These are phyloP conservation scores for Grifola frondosa DNA, from an alignment of 1,284 basidiomycete species.

Conservation along the genomic window DNA sequence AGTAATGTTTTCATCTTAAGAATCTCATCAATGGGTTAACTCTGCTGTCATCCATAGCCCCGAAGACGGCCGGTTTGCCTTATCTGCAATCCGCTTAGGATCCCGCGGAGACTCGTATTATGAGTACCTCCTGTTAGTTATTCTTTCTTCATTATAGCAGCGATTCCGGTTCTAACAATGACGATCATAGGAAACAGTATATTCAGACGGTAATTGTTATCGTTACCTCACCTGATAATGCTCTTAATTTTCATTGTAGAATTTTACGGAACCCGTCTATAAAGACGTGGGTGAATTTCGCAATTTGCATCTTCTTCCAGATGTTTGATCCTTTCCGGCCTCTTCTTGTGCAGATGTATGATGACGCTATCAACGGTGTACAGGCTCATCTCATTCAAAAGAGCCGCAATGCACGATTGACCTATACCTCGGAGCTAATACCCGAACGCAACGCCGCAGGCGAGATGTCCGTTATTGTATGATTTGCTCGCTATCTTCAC, in stretches of 20 bases:
- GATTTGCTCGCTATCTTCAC: conserved; percentile 3
- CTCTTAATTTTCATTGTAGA: conserved; percentile 42
- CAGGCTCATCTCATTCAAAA: conserved; percentile 73
- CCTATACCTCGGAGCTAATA: conserved; percentile 83
- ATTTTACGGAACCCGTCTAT: conserved; percentile 78
- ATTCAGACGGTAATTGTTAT: conserved; percentile 64
- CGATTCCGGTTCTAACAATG: conserved; percentile 2
- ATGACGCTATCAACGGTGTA: conserved; percentile 79
- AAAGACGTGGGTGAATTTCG: conserved; percentile 50
- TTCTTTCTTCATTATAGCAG: not conserved
- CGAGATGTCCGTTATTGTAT: conserved; percentile 43
- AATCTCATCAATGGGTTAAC: not conserved
- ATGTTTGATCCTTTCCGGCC: not conserved
- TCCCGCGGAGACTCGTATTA: conserved; percentile 95
- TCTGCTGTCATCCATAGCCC: conserved; percentile 43
- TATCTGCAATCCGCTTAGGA: conserved; percentile 83
- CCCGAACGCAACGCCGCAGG: conserved; percentile 49
- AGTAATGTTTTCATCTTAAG: conserved; percentile 42
- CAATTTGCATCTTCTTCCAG: not conserved
- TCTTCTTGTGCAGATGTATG: conserved; percentile 68
- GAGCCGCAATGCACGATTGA: conserved; percentile 56
- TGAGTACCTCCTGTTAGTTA: conserved; percentile 82
- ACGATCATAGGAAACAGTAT: conserved; percentile 67
- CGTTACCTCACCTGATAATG: conserved; percentile 1
- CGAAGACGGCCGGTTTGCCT: conserved; percentile 65